Base-by-base conservation (phyloP, 2,329 filamentous ascomycete species). In the Daldinia eschscholtzii region DNA sequence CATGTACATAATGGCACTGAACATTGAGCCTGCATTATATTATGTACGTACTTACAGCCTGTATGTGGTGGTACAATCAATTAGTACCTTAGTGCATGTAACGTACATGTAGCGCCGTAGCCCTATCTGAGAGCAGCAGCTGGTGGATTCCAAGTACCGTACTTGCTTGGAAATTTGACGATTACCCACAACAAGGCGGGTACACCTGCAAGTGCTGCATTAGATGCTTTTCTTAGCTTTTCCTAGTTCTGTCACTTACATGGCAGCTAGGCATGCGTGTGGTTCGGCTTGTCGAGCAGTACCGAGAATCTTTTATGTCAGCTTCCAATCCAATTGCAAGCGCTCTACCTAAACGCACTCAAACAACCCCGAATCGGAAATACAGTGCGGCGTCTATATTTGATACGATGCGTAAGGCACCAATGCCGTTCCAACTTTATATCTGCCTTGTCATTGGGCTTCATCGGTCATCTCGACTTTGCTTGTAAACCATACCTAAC, bases 141-240 rank as follows among this genome's bases (percentile, higher is more conserved):
- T 15, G 15, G 48, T 52, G 48, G 28, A 33, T 52, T n/a, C 42
- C 46, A 52, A 23, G 23, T 28, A 33, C 48, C n/a, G 26, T 52
- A 33, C 48, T 35, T 35, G 30, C n/a, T 26, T 41, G 57, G 5
- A 48, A 15, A 48, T 28, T 53, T 53, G 53, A n/a, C 57, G 23
- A 59, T 59, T 62, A 39, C 64, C 65, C 61, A 70, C 60, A 53
- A 52, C 18, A 20, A 37, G 26, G 65, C 65, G 65, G 68, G 57
- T 71, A 66, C 65, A 57, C 65, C 68, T 71, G 68, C 68, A 69
- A 71, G 65, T 71, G 68, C 65, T 71, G 62, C 68, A 69, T 68
- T 71, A 69, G 68, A 61, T 61, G 56, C 53, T 57, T 58, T 59
- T 57, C 55, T 57, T 57, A 63, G 42, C 55, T 56, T 48, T 57